These are phyloP conservation scores for Dioscorea zingiberensis DNA, from an alignment of 106 monocot species.

Conservation along the genomic window DNA sequence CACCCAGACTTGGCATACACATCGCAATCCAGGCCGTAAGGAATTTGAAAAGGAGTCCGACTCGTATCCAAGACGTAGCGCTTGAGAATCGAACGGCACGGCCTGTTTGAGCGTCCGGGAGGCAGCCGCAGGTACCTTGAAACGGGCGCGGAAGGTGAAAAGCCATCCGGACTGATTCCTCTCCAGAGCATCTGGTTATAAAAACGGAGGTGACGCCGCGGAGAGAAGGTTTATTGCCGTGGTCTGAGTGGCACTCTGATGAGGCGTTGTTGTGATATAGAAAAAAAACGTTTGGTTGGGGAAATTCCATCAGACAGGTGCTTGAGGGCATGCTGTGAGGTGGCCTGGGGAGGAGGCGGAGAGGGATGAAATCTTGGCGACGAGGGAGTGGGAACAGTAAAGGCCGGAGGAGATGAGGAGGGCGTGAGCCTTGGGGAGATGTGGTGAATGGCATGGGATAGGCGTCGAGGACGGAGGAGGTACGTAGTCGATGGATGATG, in stretches of 20 bases:
- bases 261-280: conserved; percentile 32
- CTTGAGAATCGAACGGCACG: conserved; percentile 44
- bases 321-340: conserved; percentile 21
- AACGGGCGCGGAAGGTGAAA: conserved; percentile 38
- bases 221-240: conserved; percentile 12
- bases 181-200: conserved; percentile 15
- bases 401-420: conserved; percentile 23
- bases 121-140: conserved; percentile 37
- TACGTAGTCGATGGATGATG: not conserved
- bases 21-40: conserved; percentile 28
- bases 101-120: conserved; percentile 8
- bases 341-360: conserved; percentile 6
- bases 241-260: conserved; percentile 28
- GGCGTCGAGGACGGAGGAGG: conserved; percentile 15
- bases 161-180: conserved; percentile 20
- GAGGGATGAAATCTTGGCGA: conserved; percentile 14
- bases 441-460: conserved; percentile 8
- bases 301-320: conserved; percentile 46
- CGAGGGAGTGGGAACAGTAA: conserved; percentile 9
- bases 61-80: conserved; percentile 25
- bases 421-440: conserved; percentile 29
- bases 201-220: conserved; percentile 8
- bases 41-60: too few relatives aligned
- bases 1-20: conserved; percentile 49
- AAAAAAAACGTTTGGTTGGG: conserved; percentile 26